A percentile compares a stretch with the other conserved stretches of the same genome.
Evolutionary conservation across 2,329 filamentous ascomycete genomes (phyloP).

Genomic region (Didymellaceae sp.): DNA sequence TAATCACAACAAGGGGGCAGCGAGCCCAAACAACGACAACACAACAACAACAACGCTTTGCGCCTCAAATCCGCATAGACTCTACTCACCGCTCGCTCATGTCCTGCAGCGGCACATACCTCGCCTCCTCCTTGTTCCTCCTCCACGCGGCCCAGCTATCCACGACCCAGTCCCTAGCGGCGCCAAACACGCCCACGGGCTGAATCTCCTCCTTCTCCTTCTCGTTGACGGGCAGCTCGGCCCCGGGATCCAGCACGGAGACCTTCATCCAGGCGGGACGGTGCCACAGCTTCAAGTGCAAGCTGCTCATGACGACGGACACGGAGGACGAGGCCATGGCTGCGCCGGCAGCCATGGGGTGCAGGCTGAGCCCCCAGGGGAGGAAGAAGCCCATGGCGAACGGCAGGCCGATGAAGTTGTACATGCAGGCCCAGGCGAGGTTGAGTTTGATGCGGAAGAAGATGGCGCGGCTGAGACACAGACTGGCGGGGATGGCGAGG

Average conservation of each 20-base stretch:
- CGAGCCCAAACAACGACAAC: not conserved
- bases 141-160: constrained; percentile 44
- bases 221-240: constrained; percentile 39
- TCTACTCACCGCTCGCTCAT: constrained; percentile 42
- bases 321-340: constrained; percentile 94
- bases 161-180: constrained; percentile 35
- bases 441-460: constrained; percentile 95
- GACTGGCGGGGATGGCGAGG: constrained; percentile 87
- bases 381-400: constrained; percentile 98
- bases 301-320: constrained; percentile 82
- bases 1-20: not conserved
- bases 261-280: constrained; percentile 87
- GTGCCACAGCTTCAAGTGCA: constrained; percentile 86
- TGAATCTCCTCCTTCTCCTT: constrained; percentile 31
- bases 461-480: constrained; percentile 82
- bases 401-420: constrained; percentile 89
- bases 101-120: constrained; percentile 56
- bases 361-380: constrained; percentile 84
- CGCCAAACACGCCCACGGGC: constrained; percentile 30
- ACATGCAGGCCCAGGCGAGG: constrained; percentile 88
- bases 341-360: constrained; percentile 91
- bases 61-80: not conserved
- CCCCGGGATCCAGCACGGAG: constrained; percentile 61
- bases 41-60: not conserved
- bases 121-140: constrained; percentile 48